Evolutionary conservation across 331 rosid genomes (phyloP).

Genomic region (Malus hybrid): DNA sequence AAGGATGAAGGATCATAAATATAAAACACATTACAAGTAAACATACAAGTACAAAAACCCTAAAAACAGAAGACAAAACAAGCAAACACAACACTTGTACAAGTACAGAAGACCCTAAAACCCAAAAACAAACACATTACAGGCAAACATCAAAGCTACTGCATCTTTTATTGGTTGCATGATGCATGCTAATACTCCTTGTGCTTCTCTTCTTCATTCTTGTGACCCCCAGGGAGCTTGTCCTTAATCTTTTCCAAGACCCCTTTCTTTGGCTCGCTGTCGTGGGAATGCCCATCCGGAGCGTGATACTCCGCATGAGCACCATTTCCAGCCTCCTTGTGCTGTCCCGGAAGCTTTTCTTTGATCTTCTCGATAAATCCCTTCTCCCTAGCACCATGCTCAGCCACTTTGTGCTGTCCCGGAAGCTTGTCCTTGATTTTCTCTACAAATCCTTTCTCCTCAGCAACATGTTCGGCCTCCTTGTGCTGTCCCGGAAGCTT

Average conservation of each 20-base stretch:
- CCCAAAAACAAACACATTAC: not conserved
- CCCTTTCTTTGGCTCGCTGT: conserved; percentile 20
- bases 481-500: conserved; percentile 20
- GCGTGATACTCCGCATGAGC: not conserved
- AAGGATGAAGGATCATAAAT: not conserved
- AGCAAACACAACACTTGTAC: too few species aligned
- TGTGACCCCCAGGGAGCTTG: conserved; percentile 24
- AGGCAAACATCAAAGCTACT: not conserved
- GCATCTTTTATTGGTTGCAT: not conserved
- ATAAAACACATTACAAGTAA: not conserved
- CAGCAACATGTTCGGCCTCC: conserved; percentile 6
- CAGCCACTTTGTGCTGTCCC: conserved; percentile 21
- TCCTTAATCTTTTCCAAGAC: conserved; percentile 27
- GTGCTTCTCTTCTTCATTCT: conserved; percentile 17
- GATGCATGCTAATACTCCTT: conserved; percentile 9
- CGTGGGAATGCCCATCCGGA: not conserved
- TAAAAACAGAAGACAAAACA: too few species aligned
- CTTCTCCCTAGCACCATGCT: too few species aligned
- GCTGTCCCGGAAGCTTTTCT: too few species aligned
- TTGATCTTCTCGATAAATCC: too few species aligned
- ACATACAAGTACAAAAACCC: not conserved
- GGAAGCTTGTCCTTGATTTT: conserved; percentile 18
- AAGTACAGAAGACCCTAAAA: too few species aligned
- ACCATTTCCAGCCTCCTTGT: not conserved
- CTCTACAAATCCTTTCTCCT: conserved; percentile 24